Conservation (phyloP, 2,329 filamentous ascomycete genomes). For the Ceratocystiopsis minuta region DNA sequence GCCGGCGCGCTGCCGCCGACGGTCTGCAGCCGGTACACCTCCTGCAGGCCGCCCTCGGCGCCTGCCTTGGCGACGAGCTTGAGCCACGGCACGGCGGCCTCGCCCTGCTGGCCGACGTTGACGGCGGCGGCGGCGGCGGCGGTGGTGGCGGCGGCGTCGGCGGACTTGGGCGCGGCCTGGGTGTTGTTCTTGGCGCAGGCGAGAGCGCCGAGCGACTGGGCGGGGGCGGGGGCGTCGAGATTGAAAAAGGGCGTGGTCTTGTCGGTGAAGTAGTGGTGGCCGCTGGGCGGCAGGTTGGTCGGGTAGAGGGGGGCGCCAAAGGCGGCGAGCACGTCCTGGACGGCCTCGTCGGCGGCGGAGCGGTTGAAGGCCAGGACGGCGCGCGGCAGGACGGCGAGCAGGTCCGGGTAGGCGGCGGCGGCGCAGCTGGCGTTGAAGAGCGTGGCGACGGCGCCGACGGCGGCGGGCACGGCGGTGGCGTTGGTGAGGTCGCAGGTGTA, state of each 20-base stretch:
- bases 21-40: conserved; percentile 72
- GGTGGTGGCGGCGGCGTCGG: conserved; percentile 21
- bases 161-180: conserved; percentile 37
- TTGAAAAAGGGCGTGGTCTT: conserved; percentile 63
- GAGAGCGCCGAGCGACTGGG: conserved; percentile 36
- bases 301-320: conserved; percentile 27
- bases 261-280: conserved; percentile 61
- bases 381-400: conserved; percentile 45
- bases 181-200: conserved; percentile 44
- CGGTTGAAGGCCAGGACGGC: conserved; percentile 52
- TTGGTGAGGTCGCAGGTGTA: conserved; percentile 62
- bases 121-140: conserved; percentile 26
- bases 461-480: conserved; percentile 40
- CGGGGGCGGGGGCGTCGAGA: conserved; percentile 37
- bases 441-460: conserved; percentile 57
- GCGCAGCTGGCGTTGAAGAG: conserved; percentile 82
- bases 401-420: conserved; percentile 47
- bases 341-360: conserved; percentile 13
- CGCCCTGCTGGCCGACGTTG: conserved; percentile 36
- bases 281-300: conserved; percentile 45
- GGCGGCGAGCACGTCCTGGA: conserved; percentile 5
- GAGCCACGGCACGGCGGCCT: conserved; percentile 64
- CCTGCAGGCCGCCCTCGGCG: conserved; percentile 45
- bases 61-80: conserved; percentile 41
- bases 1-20: conserved; percentile 61